Evolutionary conservation across 2,329 filamentous ascomycete genomes (phyloP), one percentile per base, ranked within the genome.

Genomic region (Paracamarosporium sp.): DNA sequence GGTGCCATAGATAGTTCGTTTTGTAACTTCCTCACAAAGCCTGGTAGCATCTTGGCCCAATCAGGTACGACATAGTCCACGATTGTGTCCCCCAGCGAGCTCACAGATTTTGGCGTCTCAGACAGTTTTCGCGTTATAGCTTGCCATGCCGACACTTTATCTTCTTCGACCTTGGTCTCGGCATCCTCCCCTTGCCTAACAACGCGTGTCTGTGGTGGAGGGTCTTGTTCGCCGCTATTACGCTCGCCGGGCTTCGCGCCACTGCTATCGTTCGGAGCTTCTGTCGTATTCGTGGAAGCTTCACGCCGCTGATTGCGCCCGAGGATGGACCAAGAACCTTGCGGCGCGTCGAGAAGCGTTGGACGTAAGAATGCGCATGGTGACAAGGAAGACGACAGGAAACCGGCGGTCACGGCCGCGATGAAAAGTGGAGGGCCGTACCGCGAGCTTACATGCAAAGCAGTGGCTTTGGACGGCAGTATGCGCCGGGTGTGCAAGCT

Each of bases 1-100:
- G 92, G 91, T 0, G 90, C 87, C 87, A 95, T 90, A 31, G 92
- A 95, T 15, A 97, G 82, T 77, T 98, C 94, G 22, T 86, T 86
- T 73, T 97, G 93, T 31, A 98, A 84, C 75, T 97, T 97, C 59
- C 86, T 84, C 54, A 96, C 80, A 53, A 91, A 92, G 3, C 82
- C 88, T 0, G 93, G 93, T 17, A 97, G 80, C 40, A 86, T 74
- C 62, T 87, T 89, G 31, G 90, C 88, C 94, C 94, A 98, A 40
- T 90, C 87, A 0, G 94, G 94, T 3, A 96, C 78, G 31, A 98
- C 88, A 62, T 86, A 84, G 69, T 86, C 88, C 35, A 89, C 88
- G 25, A 96, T 79, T 20, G 78, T 83, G 48, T 83, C 81, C 17
- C 79, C 76, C 44, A 85, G 62, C 12, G 78, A 75, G 9, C 68